These are phyloP conservation scores for Metschnikowia continentalis DNA, from an alignment of 805 yeast species.

Conservation along the genomic window DNA sequence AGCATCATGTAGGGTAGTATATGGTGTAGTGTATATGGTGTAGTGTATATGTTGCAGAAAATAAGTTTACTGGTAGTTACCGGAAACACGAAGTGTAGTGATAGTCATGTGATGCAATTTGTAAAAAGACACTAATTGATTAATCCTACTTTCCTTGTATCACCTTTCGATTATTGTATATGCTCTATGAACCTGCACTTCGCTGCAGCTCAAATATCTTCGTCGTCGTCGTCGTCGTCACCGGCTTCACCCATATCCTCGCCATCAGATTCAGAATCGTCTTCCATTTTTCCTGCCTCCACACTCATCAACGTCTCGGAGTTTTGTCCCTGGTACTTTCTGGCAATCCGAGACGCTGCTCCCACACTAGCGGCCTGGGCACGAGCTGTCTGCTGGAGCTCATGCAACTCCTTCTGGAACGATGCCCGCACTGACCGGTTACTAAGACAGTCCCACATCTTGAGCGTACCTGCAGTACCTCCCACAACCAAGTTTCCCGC, in stretches of 20 bases:
- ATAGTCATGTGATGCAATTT: too few relatives aligned
- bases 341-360: slow-evolving; percentile 67
- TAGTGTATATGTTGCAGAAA: too few relatives aligned
- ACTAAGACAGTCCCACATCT: slow-evolving; percentile 88
- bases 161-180: too few relatives aligned
- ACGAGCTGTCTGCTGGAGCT: slow-evolving; percentile 54
- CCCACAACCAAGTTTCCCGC: slow-evolving; percentile 83
- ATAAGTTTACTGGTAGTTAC: too few relatives aligned
- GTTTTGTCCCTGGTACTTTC: slow-evolving; percentile 55
- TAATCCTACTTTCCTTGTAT: too few relatives aligned
- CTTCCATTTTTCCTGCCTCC: slow-evolving; percentile 54
- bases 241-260: slow-evolving; percentile 29
- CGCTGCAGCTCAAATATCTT: neutral
- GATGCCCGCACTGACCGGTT: slow-evolving; percentile 73
- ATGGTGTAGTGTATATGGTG: too few relatives aligned
- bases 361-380: slow-evolving; percentile 53
- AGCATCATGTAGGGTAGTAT: too few relatives aligned
- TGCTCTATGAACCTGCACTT: neutral
- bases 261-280: slow-evolving; percentile 57
- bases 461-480: slow-evolving; percentile 79
- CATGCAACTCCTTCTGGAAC: slow-evolving; percentile 55
- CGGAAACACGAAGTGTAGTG: too few relatives aligned
- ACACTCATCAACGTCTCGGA: slow-evolving; percentile 58
- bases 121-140: too few relatives aligned
- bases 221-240: slow-evolving; percentile 4